Evolutionary conservation across 2,329 filamentous ascomycete genomes (phyloP).

Genomic region (Fusarium keratoplasticum): DNA sequence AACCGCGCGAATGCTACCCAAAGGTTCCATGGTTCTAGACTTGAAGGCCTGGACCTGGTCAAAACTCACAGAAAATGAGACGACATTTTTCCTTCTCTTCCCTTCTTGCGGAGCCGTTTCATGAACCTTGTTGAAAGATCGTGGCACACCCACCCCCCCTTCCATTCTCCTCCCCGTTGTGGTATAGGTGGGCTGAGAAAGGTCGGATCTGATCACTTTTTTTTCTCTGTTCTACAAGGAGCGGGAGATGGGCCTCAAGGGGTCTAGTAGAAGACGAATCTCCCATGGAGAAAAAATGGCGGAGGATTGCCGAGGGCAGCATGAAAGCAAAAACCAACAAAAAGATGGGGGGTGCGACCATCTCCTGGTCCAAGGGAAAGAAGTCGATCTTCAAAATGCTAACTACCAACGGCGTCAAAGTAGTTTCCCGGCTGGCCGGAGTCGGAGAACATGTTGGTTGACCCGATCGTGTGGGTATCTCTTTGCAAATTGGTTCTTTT

Average conservation of each 20-base stretch:
- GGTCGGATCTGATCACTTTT: conserved; percentile 1
- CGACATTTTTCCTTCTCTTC: not conserved
- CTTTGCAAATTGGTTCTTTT: conserved; percentile 4
- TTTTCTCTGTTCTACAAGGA: not conserved
- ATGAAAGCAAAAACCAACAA: not conserved
- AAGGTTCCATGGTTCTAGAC: conserved; percentile 9
- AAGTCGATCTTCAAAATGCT: not conserved
- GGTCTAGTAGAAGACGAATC: not conserved
- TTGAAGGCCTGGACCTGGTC: not conserved
- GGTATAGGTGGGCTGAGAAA: not conserved
- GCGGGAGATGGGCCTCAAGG: conserved; percentile 3
- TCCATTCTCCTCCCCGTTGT: not conserved
- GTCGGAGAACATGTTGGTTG: not conserved
- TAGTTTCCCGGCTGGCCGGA: not conserved
- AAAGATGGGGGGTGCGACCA: not conserved
- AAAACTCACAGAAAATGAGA: not conserved
- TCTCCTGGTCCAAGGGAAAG: not conserved
- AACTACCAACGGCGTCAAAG: not conserved
- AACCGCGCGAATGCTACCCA: conserved; percentile 1
- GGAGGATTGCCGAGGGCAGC: conserved; percentile 3
- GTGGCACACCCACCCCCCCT: not conserved
- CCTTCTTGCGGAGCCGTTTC: conserved; percentile 7
- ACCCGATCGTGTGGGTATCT: not conserved
- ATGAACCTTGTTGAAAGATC: not conserved
- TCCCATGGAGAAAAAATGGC: not conserved